Conservation (phyloP, 352 stramenopile genomes). For the Globisporangium paroecandrum region DNA sequence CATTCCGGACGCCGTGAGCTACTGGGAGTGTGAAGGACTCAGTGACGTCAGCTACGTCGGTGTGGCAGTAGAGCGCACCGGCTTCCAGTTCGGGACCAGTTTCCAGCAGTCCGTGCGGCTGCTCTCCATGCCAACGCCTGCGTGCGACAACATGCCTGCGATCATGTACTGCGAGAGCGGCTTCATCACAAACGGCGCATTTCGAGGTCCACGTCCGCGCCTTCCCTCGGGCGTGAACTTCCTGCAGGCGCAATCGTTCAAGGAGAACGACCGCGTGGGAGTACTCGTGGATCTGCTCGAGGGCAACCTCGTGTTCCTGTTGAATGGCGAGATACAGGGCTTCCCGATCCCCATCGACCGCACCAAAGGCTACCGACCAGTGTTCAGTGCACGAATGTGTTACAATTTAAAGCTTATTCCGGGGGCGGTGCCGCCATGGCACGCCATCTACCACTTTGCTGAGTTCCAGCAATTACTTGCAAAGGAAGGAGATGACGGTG, state of each 20-base stretch:
- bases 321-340: constrained; percentile 39
- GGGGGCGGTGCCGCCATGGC: constrained; percentile 37
- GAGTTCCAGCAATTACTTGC: constrained; percentile 19
- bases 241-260: constrained; percentile 45
- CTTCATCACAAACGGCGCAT: constrained; percentile 67
- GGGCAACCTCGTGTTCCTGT: constrained; percentile 49
- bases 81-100: constrained; percentile 27
- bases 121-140: constrained; percentile 44
- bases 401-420: constrained; percentile 53
- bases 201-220: constrained; percentile 45
- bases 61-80: constrained; percentile 25
- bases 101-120: constrained; percentile 40
- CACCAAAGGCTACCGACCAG: constrained; percentile 39
- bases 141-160: constrained; percentile 65
- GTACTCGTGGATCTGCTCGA: constrained; percentile 56
- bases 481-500: not conserved
- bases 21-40: constrained; percentile 66
- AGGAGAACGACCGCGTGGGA: constrained; percentile 50
- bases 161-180: constrained; percentile 72
- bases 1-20: constrained; percentile 39
- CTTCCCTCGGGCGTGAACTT: constrained; percentile 38
- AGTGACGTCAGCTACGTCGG: constrained; percentile 62
- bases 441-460: constrained; percentile 35
- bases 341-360: constrained; percentile 41
- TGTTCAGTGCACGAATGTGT: constrained; percentile 53